These are phyloP conservation scores for Calonectria hongkongensis DNA, from an alignment of 2,329 filamentous ascomycete genomes.

Conservation along the genomic window DNA sequence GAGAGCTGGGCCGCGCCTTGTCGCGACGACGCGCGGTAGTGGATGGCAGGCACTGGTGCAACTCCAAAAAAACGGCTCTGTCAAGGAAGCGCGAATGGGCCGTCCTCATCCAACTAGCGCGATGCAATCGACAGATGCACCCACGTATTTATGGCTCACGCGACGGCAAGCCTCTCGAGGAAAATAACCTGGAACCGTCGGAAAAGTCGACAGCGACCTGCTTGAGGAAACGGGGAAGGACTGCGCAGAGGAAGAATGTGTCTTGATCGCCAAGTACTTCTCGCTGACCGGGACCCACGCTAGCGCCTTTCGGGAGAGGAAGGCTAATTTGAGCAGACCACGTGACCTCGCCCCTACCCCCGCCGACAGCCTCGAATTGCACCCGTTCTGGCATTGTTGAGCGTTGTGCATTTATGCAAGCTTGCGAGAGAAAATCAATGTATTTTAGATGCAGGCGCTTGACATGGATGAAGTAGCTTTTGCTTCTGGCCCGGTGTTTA, in stretches of 20 bases:
- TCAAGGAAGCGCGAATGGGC: conserved; percentile 59
- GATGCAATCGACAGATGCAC: conserved; percentile 54
- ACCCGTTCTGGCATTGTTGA: conserved; percentile 1
- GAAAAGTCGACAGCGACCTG: conserved; percentile 46
- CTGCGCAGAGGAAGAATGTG: conserved; percentile 62
- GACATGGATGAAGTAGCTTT: not conserved
- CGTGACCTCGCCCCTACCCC: conserved; percentile 55
- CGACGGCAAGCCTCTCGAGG: conserved; percentile 48
- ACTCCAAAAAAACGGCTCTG: conserved; percentile 62
- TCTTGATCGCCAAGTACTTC: conserved; percentile 61
- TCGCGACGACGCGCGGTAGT: conserved; percentile 66
- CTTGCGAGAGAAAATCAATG: no score
- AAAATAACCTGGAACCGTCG: conserved; percentile 49
- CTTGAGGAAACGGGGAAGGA: conserved; percentile 55
- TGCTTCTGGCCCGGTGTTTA: not conserved
- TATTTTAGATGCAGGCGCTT: not conserved
- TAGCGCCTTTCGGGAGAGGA: conserved; percentile 55
- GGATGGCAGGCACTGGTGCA: conserved; percentile 62
- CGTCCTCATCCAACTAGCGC: conserved; percentile 58
- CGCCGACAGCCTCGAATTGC: conserved; percentile 19
- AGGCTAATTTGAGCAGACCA: conserved; percentile 55
- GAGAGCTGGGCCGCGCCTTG: conserved; percentile 59
- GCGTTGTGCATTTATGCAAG: conserved; percentile 6
- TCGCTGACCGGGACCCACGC: conserved; percentile 54
- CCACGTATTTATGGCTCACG: conserved; percentile 50